A percentile compares a stretch with the other conserved stretches of the same genome.
Conservation (phyloP, 139 green algal species). For the Chlorella ohadii region DNA sequence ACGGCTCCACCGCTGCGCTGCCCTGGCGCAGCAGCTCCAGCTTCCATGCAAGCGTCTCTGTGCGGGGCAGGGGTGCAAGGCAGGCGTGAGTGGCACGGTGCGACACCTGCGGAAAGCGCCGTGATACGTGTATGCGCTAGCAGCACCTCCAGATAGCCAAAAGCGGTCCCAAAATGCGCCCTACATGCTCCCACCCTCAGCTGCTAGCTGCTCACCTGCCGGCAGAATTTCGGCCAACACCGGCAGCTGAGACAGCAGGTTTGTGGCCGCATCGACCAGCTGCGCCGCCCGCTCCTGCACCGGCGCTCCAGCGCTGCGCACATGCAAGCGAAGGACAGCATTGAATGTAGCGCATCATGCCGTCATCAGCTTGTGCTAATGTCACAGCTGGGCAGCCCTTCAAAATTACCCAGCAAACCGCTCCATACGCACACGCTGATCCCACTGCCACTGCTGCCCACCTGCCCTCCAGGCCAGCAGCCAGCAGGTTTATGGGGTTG, state of each 20-base stretch:
- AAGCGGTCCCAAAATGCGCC: too few relatives aligned
- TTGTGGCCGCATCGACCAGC: conserved; percentile 28
- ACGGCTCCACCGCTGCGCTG: conserved; percentile 16
- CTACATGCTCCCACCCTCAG: too few relatives aligned
- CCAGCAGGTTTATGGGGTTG: conserved; percentile 82
- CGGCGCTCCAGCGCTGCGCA: background rate
- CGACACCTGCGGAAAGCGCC: too few relatives aligned
- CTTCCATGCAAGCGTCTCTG: conserved; percentile 76
- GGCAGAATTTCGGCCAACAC: conserved; percentile 76
- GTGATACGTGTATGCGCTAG: too few relatives aligned
- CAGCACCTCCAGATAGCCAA: too few relatives aligned
- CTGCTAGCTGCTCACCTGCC: conserved; percentile 33
- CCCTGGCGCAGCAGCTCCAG: conserved; percentile 77
- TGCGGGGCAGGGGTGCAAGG: background rate
- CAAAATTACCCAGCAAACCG: background rate
- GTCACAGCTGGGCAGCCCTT: background rate
- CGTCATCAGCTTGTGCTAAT: too few relatives aligned
- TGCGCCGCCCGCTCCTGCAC: background rate
- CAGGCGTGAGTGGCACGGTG: too few relatives aligned
- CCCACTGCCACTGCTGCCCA: background rate
- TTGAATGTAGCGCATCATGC: too few relatives aligned
- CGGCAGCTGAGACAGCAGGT: conserved; percentile 72
- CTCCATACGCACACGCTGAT: too few relatives aligned
- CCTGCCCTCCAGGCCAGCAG: conserved; percentile 41
- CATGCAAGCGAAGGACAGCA: too few relatives aligned